A percentile compares a stretch with the other conserved stretches of the same genome.
These are phyloP conservation scores for Talaromyces rugulosus DNA, from an alignment of 2,329 filamentous ascomycete species.

Conservation along the genomic window DNA sequence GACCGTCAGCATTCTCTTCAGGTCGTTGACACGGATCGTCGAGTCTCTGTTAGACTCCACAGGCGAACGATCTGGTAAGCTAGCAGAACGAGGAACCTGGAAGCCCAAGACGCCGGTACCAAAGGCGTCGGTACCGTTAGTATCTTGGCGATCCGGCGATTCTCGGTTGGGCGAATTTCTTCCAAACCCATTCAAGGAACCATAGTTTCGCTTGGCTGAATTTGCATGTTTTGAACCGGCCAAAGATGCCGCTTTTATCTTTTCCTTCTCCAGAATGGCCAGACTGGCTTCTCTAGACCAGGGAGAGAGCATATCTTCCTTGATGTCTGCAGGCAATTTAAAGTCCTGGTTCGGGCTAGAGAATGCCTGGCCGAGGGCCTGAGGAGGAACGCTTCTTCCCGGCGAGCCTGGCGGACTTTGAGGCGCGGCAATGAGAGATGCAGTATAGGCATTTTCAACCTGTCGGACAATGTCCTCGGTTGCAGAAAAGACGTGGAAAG, in stretches of 20 bases:
- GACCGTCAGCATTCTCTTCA: conserved; percentile 45
- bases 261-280: conserved; percentile 61
- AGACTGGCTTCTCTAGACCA: conserved; percentile 77
- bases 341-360: conserved; percentile 36
- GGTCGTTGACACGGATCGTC: conserved; percentile 45
- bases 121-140: conserved; percentile 17
- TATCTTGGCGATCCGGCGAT: conserved; percentile 19
- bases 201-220: conserved; percentile 23
- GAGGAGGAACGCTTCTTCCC: conserved; percentile 58
- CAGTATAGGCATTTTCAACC: conserved; percentile 68
- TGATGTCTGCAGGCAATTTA: conserved; percentile 61
- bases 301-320: conserved; percentile 70
- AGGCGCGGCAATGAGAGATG: conserved; percentile 54
- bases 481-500: conserved; percentile 63
- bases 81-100: conserved; percentile 31
- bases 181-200: conserved; percentile 24
- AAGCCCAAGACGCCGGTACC: conserved; percentile 18
- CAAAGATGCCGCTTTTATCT: conserved; percentile 68
- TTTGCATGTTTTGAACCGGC: conserved; percentile 69
- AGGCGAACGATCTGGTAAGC: conserved; percentile 32
- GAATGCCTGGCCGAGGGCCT: conserved; percentile 53
- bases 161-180: conserved; percentile 28
- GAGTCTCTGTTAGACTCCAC: conserved; percentile 38
- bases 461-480: conserved; percentile 67
- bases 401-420: conserved; percentile 67